These are phyloP conservation scores for Fraxinus latifolia DNA, from an alignment of 305 asterid species.

Conservation along the genomic window DNA sequence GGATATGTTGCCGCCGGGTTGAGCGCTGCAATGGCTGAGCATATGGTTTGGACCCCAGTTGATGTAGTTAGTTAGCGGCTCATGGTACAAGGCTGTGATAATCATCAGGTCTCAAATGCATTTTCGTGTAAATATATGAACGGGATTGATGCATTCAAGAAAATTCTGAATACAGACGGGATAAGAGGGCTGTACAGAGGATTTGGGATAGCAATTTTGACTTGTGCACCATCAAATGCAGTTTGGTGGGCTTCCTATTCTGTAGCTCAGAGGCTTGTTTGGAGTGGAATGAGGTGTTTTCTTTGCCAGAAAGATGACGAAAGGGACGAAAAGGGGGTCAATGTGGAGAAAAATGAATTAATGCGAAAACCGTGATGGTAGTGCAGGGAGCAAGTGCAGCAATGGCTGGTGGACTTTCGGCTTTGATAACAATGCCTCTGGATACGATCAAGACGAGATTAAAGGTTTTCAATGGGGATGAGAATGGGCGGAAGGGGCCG, in stretches of 20 bases:
- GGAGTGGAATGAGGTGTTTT: slow-evolving; percentile 55
- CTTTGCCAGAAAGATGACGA: slow-evolving; percentile 35
- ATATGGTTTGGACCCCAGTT: slow-evolving; percentile 71
- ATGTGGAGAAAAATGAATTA: slow-evolving; percentile 16
- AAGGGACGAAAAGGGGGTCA: slow-evolving; percentile 23
- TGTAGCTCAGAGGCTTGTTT: slow-evolving; percentile 54
- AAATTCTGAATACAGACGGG: slow-evolving; percentile 60
- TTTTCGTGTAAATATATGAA: slow-evolving; percentile 41
- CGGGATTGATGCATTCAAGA: slow-evolving; percentile 64
- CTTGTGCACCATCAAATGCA: slow-evolving; percentile 74
- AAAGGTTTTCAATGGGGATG: slow-evolving; percentile 65
- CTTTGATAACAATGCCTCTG: slow-evolving; percentile 71
- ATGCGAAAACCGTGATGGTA: slow-evolving; percentile 51
- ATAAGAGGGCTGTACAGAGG: slow-evolving; percentile 71
- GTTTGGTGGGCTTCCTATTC: slow-evolving; percentile 81
- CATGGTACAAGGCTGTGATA: slow-evolving; percentile 58
- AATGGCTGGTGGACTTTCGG: slow-evolving; percentile 65
- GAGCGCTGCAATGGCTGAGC: slow-evolving; percentile 69
- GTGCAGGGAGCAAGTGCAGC: slow-evolving; percentile 77
- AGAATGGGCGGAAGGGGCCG: slow-evolving; percentile 54
- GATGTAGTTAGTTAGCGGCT: slow-evolving; percentile 83
- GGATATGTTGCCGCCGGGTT: slow-evolving; percentile 73
- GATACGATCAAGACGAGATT: slow-evolving; percentile 78
- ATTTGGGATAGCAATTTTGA: slow-evolving; percentile 69
- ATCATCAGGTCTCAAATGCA: slow-evolving; percentile 15